Evolutionary conservation across 1,139 yeast species (phyloP).

Genomic region (Diutina scorzettiae): DNA sequence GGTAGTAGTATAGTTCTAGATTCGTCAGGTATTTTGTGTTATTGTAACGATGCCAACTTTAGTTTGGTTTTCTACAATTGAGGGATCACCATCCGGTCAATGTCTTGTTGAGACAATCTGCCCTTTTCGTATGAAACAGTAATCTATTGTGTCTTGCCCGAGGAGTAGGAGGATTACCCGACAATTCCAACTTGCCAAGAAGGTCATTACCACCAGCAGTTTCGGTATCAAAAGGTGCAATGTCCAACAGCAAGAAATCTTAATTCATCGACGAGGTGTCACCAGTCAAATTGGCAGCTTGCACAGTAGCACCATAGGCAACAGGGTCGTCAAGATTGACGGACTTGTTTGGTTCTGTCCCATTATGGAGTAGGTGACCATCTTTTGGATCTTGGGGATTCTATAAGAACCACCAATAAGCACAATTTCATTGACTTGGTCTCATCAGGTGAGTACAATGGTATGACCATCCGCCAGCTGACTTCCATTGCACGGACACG

Average conservation of each 20-base stretch:
- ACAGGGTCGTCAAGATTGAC: constrained; percentile 79
- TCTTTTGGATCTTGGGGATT: constrained; percentile 93
- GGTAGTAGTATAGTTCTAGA: too few species aligned
- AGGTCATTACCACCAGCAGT: not conserved
- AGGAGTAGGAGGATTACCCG: constrained; percentile 4
- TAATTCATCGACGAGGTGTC: constrained; percentile 16
- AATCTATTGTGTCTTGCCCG: constrained; percentile 54
- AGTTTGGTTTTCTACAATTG: too few species aligned
- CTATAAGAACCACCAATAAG: constrained; percentile 97
- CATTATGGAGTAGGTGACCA: constrained; percentile 79
- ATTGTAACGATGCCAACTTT: too few species aligned
- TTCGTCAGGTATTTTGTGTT: too few species aligned
- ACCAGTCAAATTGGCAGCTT: constrained; percentile 91
- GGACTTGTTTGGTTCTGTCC: constrained; percentile 91
- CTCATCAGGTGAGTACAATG: too few species aligned
- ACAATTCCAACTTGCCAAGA: constrained; percentile 1
- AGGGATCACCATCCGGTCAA: constrained; percentile 94
- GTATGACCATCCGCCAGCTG: too few species aligned
- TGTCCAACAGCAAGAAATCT: constrained; percentile 2
- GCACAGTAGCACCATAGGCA: constrained; percentile 49
- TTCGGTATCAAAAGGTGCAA: constrained; percentile 3
- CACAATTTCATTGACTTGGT: constrained; percentile 86
- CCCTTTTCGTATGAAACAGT: constrained; percentile 96
- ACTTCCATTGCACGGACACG: too few species aligned
- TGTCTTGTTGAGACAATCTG: constrained; percentile 84